A percentile compares a stretch with the other conserved stretches of the same genome.
Conservation (phyloP, 2,329 filamentous ascomycete species). For the Aspergillus sp. region DNA sequence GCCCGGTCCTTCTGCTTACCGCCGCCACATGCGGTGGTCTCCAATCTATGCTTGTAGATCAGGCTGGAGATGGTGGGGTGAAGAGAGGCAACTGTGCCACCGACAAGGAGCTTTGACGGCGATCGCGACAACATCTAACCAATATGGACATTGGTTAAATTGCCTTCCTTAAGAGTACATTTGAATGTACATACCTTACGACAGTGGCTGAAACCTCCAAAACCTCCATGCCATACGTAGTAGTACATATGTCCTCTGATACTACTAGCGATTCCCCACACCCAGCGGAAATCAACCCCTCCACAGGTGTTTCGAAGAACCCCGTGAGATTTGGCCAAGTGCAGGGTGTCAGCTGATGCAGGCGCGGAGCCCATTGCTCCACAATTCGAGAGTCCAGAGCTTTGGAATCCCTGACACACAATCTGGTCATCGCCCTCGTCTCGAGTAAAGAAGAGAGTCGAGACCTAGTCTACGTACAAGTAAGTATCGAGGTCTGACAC, state of each 20-base stretch:
- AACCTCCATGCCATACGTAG: not conserved
- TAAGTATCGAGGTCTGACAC: too few species aligned
- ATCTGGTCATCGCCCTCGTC: not conserved
- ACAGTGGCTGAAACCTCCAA: not conserved
- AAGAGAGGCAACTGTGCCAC: constrained; percentile 2
- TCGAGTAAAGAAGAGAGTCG: not conserved
- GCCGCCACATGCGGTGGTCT: not conserved
- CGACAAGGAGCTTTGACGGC: not conserved
- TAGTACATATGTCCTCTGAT: too few species aligned
- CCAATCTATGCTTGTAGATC: not conserved
- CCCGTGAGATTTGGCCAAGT: not conserved
- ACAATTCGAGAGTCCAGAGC: not conserved
- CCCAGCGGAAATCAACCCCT: not conserved
- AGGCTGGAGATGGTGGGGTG: not conserved
- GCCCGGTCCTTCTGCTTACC: not conserved
- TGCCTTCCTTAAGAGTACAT: not conserved
- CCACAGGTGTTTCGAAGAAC: not conserved
- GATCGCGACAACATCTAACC: not conserved
- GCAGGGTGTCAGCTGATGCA: not conserved
- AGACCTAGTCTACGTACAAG: not conserved
- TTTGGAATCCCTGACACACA: not conserved
- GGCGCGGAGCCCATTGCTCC: not conserved
- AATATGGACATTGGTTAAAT: not conserved
- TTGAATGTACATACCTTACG: not conserved
- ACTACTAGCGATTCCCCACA: not conserved